Evolutionary conservation across 169 alveolate genomes (phyloP), one percentile per base, ranked within the genome.

Genomic region (Plasmodium fragile): DNA sequence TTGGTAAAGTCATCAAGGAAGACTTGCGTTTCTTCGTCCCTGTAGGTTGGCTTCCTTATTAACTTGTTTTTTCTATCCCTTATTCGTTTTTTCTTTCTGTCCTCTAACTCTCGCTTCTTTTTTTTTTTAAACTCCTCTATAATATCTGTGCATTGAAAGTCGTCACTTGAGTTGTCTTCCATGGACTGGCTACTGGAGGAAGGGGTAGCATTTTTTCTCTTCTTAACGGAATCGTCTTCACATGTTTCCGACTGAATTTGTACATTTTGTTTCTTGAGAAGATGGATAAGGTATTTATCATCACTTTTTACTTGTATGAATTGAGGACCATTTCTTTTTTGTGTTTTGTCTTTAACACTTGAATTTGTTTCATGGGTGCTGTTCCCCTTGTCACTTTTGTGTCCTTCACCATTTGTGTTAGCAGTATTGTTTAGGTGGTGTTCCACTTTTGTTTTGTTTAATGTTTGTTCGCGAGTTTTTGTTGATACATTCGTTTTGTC

Each of bases 101-200:
- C 73, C 70, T 79, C 83, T 22, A 55, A 16, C 71, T 69, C 72
- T 43, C 71, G 59, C 70, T 89, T 77, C 70, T 39, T 30, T 25
- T 28, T 89, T 79, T 78, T 52, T 59, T 89, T 78, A 69, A 78
- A 89, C 49, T 78, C 82, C 32, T 89, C 94, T 89, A 89, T 89
- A 36, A 89, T 39, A 79, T 89, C 78, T 43, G 71, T 6, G 52
- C 28, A 78, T 22, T 43, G 45, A 36, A 79, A 55, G 22, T 89
- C 94, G 18, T 89, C 91, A 32, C 72, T 65, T 43, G 94, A 78
- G 22, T 55, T 79, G 11, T 89, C 77, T 45, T 65, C 49, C 6
- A 71, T 0, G 32, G 70, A 25, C 32, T 53, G 16, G 65, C 52
- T 41, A 78, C 45, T 79, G 52, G 80, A 32, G 45, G 69, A 28